Evolutionary conservation across 805 yeast species (phyloP), one percentile per base, ranked within the genome.

Genomic region (Monosporozyma servazzii): DNA sequence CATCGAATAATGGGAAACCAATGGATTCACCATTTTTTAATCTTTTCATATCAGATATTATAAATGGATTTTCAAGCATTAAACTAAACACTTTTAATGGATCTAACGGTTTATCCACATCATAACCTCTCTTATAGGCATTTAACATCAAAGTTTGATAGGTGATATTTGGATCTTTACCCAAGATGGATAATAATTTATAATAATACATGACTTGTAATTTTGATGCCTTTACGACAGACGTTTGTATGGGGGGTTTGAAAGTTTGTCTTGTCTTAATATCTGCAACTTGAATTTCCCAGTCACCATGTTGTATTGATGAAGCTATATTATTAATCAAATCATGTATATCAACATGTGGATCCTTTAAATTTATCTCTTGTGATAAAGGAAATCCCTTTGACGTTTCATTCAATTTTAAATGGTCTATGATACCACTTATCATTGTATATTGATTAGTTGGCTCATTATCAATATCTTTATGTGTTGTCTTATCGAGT

Each of bases 351-450:
- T 39, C 42, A 18, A 18, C 5, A 2, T 6, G 11, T 9, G 25
- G 25, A 8, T 20, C 15, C 10, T 39, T 39, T 20, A 8, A 39
- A 18, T 39, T 18, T 20, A 39, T 13, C 18, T 20, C 42, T 3
- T 17, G 17, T 15, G 37, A 33, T 5, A 33, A 33, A 4, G 37
- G 37, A 7, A 33, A 33, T 5, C 17, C 37, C 1, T 15, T 13
- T 13, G n/a, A 27, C 29, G 45, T 53, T 9, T 36, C 30, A 11
- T 47, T 49, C n/a, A 58, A 68, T 36, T 53, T 51, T 17, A 82
- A 53, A 53, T 75, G 75, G 63, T 84, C 90, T 25, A 83, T 75
- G 1, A 84, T 70, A 1, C 90, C 93, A 60, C 86, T 81, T 6
- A 83, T 72, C 21, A 82, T 62, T 1, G 79, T 70, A 46, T 68